A percentile compares a stretch with the other conserved stretches of the same genome.
Conservation (phyloP, 495 filamentous ascomycete species). For the Zalerion maritima region DNA sequence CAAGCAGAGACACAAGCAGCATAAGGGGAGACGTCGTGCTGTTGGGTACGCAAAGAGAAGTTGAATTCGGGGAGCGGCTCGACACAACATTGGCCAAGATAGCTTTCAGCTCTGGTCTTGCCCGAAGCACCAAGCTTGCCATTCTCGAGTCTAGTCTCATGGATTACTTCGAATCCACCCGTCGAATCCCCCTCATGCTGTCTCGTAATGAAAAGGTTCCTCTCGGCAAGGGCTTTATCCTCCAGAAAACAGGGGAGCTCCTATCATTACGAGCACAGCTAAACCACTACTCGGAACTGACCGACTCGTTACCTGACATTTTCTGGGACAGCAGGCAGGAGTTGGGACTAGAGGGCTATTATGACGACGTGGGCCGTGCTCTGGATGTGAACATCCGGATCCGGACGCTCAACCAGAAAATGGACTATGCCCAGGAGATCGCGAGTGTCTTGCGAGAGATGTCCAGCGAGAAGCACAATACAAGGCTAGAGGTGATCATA, state of each 20-base stretch:
- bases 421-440: slow-evolving; percentile 95
- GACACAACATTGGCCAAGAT: slow-evolving; percentile 84
- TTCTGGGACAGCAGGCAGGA: slow-evolving; percentile 93
- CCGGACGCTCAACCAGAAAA: slow-evolving; percentile 83
- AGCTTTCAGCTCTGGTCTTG: slow-evolving; percentile 91
- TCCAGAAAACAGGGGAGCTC: slow-evolving; percentile 89
- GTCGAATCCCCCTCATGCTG: slow-evolving; percentile 59
- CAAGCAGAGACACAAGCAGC: slow-evolving; percentile 53
- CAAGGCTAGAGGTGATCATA: slow-evolving; percentile 91
- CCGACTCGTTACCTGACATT: slow-evolving; percentile 85
- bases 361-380: slow-evolving; percentile 78
- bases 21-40: slow-evolving; percentile 85
- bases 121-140: slow-evolving; percentile 88
- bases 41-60: slow-evolving; percentile 53
- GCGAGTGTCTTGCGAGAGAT: slow-evolving; percentile 77
- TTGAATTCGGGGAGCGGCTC: slow-evolving; percentile 23
- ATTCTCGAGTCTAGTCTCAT: slow-evolving; percentile 74
- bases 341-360: slow-evolving; percentile 78
- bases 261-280: slow-evolving; percentile 79
- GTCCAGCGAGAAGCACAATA: slow-evolving; percentile 76
- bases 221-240: slow-evolving; percentile 62
- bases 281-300: slow-evolving; percentile 94
- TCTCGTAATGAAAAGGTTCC: slow-evolving; percentile 50
- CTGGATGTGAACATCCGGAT: slow-evolving; percentile 90
- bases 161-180: slow-evolving; percentile 72